Evolutionary conservation across 2,329 filamentous ascomycete species (phyloP).

Genomic region (Chaetoscypha palmicola): DNA sequence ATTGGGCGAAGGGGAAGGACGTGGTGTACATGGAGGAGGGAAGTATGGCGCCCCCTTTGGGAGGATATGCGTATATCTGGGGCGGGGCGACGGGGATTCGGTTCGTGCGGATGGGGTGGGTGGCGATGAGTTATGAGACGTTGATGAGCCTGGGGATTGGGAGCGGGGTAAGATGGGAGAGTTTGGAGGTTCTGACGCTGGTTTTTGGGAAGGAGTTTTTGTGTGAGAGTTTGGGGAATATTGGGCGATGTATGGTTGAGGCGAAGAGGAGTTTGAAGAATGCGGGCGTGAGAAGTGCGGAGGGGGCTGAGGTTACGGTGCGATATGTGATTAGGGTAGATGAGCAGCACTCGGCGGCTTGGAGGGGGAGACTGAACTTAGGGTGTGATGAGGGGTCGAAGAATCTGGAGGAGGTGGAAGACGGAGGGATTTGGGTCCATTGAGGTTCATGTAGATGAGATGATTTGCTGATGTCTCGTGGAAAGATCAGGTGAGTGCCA

Average conservation of each 20-base stretch:
- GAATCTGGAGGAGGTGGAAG: no score
- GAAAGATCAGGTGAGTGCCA: no score
- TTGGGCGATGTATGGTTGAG: not conserved
- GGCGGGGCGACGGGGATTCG: constrained; percentile 10
- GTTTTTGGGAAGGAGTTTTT: not conserved
- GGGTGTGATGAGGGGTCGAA: no score
- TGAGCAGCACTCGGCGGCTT: no score
- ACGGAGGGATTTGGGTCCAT: no score
- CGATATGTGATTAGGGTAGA: no score
- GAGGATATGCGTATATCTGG: constrained; percentile 2
- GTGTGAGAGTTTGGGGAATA: not conserved
- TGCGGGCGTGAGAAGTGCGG: constrained; percentile 56
- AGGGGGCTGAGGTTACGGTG: constrained; percentile 41
- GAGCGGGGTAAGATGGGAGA: constrained; percentile 55
- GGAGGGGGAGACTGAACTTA: no score
- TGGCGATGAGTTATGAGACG: constrained; percentile 5
- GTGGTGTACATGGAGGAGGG: not conserved
- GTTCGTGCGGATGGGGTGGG: constrained; percentile 4
- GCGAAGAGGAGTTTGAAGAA: constrained; percentile 29
- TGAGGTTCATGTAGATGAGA: no score
- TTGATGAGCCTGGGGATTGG: constrained; percentile 28
- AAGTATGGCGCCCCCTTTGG: not conserved
- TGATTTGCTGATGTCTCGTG: no score
- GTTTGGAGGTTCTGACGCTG: constrained; percentile 35
- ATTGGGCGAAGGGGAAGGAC: constrained; percentile 3